Evolutionary conservation across 805 yeast genomes (phyloP).

Genomic region (Candida nonsorbophila): DNA sequence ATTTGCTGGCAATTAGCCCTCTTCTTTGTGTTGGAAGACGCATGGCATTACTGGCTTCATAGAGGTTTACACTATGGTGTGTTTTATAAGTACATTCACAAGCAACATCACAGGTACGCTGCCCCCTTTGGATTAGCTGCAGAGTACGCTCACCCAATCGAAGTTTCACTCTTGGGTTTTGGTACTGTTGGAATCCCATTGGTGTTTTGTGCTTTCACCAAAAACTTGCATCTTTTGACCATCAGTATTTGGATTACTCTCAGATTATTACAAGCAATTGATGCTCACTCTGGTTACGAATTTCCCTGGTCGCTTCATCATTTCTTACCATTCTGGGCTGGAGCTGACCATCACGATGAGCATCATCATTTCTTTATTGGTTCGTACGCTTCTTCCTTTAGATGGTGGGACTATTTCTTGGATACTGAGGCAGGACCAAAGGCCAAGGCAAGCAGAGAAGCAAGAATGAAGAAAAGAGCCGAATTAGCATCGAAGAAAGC

Average conservation of each 20-base stretch:
- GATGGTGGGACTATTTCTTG: slow-evolving; percentile 52
- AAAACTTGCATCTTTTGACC: slow-evolving; percentile 48
- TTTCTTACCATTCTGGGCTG: slow-evolving; percentile 60
- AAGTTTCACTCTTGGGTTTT: slow-evolving; percentile 51
- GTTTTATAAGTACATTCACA: slow-evolving; percentile 53
- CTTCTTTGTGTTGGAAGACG: slow-evolving; percentile 51
- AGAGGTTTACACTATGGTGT: slow-evolving; percentile 51
- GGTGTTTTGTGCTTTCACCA: slow-evolving; percentile 44
- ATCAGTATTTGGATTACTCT: slow-evolving; percentile 48
- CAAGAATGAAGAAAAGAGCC: slow-evolving; percentile 35
- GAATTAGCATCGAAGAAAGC: slow-evolving; percentile 25
- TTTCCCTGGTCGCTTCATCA: slow-evolving; percentile 58
- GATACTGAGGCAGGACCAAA: slow-evolving; percentile 54
- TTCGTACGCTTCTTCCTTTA: slow-evolving; percentile 51
- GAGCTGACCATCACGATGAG: slow-evolving; percentile 58
- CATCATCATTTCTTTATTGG: slow-evolving; percentile 60
- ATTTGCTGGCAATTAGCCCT: slow-evolving; percentile 42
- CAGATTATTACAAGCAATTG: slow-evolving; percentile 55
- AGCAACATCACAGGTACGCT: slow-evolving; percentile 57
- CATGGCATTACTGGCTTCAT: slow-evolving; percentile 60
- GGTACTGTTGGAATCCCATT: slow-evolving; percentile 61
- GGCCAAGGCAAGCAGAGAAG: slow-evolving; percentile 45
- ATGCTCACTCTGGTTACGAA: slow-evolving; percentile 58
- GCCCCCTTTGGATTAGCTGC: slow-evolving; percentile 62
- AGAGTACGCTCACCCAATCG: slow-evolving; percentile 58